Conservation (phyloP, 2,329 filamentous ascomycete species). For the Colletotrichum tropicicola region DNA sequence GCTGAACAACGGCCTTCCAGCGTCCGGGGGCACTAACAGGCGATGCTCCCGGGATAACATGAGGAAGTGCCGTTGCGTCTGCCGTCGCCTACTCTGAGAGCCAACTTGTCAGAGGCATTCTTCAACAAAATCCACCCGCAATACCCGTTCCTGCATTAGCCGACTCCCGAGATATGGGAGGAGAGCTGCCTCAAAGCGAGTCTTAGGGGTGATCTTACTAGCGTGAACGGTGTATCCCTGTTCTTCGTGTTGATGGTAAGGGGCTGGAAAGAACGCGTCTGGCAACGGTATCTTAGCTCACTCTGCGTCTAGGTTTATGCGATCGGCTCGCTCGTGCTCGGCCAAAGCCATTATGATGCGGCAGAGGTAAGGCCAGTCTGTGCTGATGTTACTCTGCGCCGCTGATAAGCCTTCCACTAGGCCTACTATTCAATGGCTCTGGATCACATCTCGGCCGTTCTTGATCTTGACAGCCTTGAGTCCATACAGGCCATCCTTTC, state of each 20-base stretch:
- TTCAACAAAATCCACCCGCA: conserved; percentile 48
- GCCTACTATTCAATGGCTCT: conserved; percentile 33
- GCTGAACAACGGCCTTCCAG: no score
- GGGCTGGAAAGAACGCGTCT: not conserved
- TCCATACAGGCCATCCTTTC: conserved; percentile 43
- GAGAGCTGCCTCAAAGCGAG: conserved; percentile 31
- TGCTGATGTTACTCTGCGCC: conserved; percentile 26
- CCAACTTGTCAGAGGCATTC: conserved; percentile 40
- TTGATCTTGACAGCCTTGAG: conserved; percentile 38
- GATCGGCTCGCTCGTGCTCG: conserved; percentile 27
- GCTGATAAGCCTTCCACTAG: not conserved
- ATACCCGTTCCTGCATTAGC: conserved; percentile 47
- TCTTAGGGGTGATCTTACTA: not conserved
- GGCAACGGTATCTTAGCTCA: not conserved
- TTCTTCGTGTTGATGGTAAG: conserved; percentile 35
- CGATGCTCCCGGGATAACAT: no score
- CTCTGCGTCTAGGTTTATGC: conserved; percentile 29
- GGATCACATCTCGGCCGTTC: conserved; percentile 30
- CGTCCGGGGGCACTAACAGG: no score
- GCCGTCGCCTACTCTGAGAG: conserved; percentile 25
- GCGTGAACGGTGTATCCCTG: not conserved
- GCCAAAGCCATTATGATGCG: conserved; percentile 14
- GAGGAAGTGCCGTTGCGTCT: conserved; percentile 24
- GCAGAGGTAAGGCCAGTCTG: not conserved
- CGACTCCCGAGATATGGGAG: conserved; percentile 43